Conservation (phyloP, 202 grass and related monocot genomes). For the Panicum virgatum region DNA sequence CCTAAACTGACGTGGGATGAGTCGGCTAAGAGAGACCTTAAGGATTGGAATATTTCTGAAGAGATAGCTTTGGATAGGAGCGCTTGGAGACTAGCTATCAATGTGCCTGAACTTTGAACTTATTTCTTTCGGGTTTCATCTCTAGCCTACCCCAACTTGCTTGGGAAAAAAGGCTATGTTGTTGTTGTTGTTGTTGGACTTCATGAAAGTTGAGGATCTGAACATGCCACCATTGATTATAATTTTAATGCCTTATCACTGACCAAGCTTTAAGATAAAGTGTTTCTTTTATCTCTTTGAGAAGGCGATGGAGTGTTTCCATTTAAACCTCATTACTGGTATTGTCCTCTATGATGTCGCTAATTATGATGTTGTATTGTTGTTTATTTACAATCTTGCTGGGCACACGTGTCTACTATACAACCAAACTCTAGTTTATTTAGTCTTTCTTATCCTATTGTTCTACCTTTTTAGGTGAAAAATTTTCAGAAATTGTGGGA, state of each 20-base stretch:
- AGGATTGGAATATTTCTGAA: too few relatives aligned
- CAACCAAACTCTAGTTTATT: slow-evolving; percentile 10
- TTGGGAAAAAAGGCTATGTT: too few relatives aligned
- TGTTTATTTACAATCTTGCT: slow-evolving; percentile 9
- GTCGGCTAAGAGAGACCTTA: too few relatives aligned
- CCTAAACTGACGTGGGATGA: too few relatives aligned
- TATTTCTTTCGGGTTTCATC: too few relatives aligned
- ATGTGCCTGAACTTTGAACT: too few relatives aligned
- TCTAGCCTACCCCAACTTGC: too few relatives aligned
- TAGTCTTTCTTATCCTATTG: slow-evolving; percentile 6
- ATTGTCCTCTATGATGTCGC: not conserved
- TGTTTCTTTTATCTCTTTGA: not conserved
- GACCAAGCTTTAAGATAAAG: not conserved
- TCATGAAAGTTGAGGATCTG: slow-evolving; percentile 18
- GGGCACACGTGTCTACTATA: not conserved
- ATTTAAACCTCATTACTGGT: not conserved
- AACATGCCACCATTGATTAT: slow-evolving; percentile 5
- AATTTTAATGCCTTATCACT: slow-evolving; percentile 13
- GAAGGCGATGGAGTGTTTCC: not conserved
- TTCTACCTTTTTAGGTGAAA: slow-evolving; percentile 71
- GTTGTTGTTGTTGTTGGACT: too few relatives aligned
- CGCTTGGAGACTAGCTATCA: too few relatives aligned
- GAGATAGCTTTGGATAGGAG: too few relatives aligned
- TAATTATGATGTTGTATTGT: not conserved
- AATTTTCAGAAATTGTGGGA: slow-evolving; percentile 99